Evolutionary conservation across 257 asterid species (phyloP), one percentile per base, ranked within the genome.

Genomic region (Fraxinus quadrangulata): DNA sequence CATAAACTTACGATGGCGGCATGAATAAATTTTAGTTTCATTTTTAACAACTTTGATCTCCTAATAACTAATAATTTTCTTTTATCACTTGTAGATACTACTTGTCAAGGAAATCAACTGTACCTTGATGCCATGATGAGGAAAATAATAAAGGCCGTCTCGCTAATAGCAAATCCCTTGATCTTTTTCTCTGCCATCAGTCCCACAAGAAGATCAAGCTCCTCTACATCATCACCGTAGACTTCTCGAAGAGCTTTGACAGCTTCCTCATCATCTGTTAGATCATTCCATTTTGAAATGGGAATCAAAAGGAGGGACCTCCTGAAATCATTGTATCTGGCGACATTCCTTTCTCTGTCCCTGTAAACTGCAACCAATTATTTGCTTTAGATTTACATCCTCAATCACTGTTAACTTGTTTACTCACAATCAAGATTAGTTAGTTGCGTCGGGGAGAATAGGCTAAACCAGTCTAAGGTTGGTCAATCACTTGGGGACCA

Each of bases 121-220:
- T 56, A 88, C 91, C 92, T 88, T 0, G 84, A 0, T 0, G 96
- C 94, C 96, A 91, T 91, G 82, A 88, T 2, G 3, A 88, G 75
- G 85, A 91, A 89, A 5, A 91, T 84, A 81, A 83, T 3, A 56
- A 91, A 89, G 4, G 94, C 93, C 0, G 96, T 89, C 81, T 89
- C 94, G 39, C 90, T 85, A 13, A 91, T 87, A n/a, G 93, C 96
- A 26, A 91, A 91, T 5, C 96, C 96, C 4, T 79, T 71, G 36
- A 89, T 89, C 76, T 91, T 91, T 61, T 83, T 91, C 59, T 91
- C 94, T 0, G 92, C 96, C 81, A 87, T 75, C 66, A 89, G 82
- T 5, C 96, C 96, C 0, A 91, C 92, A 16, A 84, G 19, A 0
- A 88, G 67, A 71, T 91, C 96, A 7, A 89, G 68, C 76, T 88